Evolutionary conservation across 768 basidiomycete species (phyloP), one percentile per base, ranked within the genome.

Genomic region (Kwoniella bestiolae): DNA sequence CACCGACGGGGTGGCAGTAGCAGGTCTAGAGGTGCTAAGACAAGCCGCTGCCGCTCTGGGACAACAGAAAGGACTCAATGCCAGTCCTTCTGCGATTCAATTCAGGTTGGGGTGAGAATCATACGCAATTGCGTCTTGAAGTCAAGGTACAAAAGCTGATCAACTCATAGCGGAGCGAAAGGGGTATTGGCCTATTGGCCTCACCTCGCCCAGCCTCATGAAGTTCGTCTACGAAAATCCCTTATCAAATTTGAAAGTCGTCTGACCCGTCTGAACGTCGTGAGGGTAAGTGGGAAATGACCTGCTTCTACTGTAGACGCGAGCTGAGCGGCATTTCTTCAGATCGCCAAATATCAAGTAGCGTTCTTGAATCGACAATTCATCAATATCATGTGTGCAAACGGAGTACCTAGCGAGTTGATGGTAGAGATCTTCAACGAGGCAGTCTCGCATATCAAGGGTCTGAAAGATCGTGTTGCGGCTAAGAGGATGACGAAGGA

Each of bases 301-400:
- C 26, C 21, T 32, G 38, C 16, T 25, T 11, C 6, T 46, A 26
- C 26, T 16, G 14, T 32, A 23, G 21, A 29, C 56, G 7, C 29
- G n/a, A 23, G 64, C 66, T 68, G 57, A 75, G 50, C 29, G 26
- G 31, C 26, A 26, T 23, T 25, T 38, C 16, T 14, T 5, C 25
- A 79, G 78, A 60, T 78, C 53, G 76, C 78, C 21, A 75, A 76
- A 44, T 76, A 75, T 52, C 71, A 76, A 60, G 65, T 69, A 12
- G 80, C 80, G 5, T 76, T 77, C 59, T 60, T 81, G 49, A 79
- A 81, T 58, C 60, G 80, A 23, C 80, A 81, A 56, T 81, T 79
- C 67, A 79, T 81, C 73, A 71, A 73, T 23, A 70, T 81, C 51
- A 73, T 81, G 67, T 72, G 69, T 18, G 73, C 70, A 0, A 74